phyloP scores from a whole-genome alignment of 345 rosid species.

The Triadica sebifera region DNA sequence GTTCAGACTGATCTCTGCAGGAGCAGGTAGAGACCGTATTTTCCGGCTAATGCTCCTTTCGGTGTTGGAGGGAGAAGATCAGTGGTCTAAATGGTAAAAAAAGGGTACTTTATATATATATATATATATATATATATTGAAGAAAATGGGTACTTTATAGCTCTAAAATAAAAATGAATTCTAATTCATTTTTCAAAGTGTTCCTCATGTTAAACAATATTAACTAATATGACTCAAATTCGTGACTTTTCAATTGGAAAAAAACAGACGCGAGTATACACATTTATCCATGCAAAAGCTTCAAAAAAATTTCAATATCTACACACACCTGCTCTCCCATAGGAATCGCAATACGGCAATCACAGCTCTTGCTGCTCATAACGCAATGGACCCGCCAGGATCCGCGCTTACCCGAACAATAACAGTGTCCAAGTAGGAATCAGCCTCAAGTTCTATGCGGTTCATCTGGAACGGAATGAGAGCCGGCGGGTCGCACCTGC shows the following conservation, averaged over 20 bases:
- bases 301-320: background rate
- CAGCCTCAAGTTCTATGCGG: constrained; percentile 55
- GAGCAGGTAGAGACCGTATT: background rate
- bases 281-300: background rate
- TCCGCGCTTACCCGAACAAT: constrained; percentile 55
- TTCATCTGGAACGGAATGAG: constrained; percentile 87
- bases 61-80: background rate
- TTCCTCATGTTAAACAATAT: background rate
- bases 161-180: too few species aligned
- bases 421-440: constrained; percentile 63
- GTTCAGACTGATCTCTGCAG: too few species aligned
- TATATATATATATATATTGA: too few species aligned
- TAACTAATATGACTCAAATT: background rate
- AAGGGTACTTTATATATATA: background rate
- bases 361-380: constrained; percentile 83
- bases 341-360: constrained; percentile 79
- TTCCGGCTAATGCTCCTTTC: background rate
- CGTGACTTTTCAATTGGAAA: background rate
- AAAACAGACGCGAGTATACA: background rate
- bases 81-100: background rate
- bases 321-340: constrained; percentile 82
- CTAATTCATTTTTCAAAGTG: too few species aligned
- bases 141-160: too few species aligned
- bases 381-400: constrained; percentile 89
- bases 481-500: constrained; percentile 88